Evolutionary conservation across 192 early-diverging fungal species (phyloP), one percentile per base, ranked within the genome.

Genomic region (Rhizophagus sp.): DNA sequence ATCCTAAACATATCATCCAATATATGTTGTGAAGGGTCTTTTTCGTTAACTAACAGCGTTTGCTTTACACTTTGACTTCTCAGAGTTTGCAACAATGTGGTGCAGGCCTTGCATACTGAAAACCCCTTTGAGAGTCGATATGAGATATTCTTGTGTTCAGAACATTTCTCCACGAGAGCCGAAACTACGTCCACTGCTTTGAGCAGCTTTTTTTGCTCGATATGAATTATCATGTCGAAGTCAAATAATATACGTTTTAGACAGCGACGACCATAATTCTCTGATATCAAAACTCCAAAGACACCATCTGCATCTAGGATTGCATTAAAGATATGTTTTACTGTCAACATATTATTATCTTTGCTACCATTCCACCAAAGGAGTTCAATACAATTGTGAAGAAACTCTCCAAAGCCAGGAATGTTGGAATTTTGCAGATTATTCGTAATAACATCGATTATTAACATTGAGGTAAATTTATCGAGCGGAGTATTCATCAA

Each of bases 161-260:
- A 74, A 74, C 72, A 74, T 52, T 74, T 27, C 15, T 74, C 72
- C 47, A 73, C 10, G n/a, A 74, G 44, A 74, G 27, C 1, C 4
- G 25, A 11, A 17, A 74, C 25, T 12, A 74, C 61, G n/a, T 61
- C 27, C 13, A 74, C 50, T 3, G 72, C 49, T 34, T 27, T 74
- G 9, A 61, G 7, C 7, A 33, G 8, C 4, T 74, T 8, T 39
- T 74, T 12, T 2, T 13, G 17, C 2, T 74, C 72, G 17, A 74
- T 57, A 10, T 33, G 22, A 13, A 57, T 25, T 11, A 30, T 52
- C 19, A 74, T 52, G 3, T 57, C 33, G 44, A 74, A 74, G 4
- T 52, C 47, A 19, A 74, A 74, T 9, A 74, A 30, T 27, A 74
- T 52, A 24, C 72, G 41, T 0, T 74, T 74, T 11, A 74, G 3